Base-by-base conservation (phyloP, 2,329 filamentous ascomycete species). In the Seiridium unicorne region DNA sequence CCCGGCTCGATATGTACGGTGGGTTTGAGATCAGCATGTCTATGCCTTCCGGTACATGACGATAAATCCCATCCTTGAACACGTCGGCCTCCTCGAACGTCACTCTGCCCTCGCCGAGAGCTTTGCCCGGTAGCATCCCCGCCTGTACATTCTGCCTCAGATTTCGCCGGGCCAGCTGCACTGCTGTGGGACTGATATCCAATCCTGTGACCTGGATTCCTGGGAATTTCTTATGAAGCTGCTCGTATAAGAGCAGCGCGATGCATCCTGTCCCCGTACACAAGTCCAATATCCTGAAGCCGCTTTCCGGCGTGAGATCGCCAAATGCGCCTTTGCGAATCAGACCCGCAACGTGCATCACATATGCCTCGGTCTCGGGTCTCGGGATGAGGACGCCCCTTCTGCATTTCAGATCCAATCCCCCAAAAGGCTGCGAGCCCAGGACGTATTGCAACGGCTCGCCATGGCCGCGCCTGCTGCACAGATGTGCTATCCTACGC, bases 241-340 rank as follows among this genome's bases (percentile, higher is more conserved):
- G 80, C 42, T 87, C 79, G 63, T 90, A 85, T 5, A 97, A 80
- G 3, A 92, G 83, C 7, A 98, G 82, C 0, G 92, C 84, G 63
- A 98, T 96, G 75, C 94, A 97, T 4, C 95, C 95, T 4, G 91
- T 92, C 8, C 95, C 95, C 0, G 92, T 93, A 74, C 95, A 98
- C 36, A 97, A 80, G 73, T 99, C 95, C 7, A 97, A 74, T 46
- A 98, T 79, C 10, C 81, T 83, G 10, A 96, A 11, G n/a, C 9
- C 31, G n/a, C 18, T 9, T 5, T 34, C 36, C 0, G 18, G 2
- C 1, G 8, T 13, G 4, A 9, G 26, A 13, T 10, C 10, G 13
- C 7, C 18, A n/a, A 26, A 11, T 6, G 32, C 9, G n/a, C 42
- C 9, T 31, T 13, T 18, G n/a, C 36, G 63, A 48, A 86, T 72